phyloP scores from a whole-genome alignment of 495 filamentous ascomycete genomes.

The Emericellopsis terricola region DNA sequence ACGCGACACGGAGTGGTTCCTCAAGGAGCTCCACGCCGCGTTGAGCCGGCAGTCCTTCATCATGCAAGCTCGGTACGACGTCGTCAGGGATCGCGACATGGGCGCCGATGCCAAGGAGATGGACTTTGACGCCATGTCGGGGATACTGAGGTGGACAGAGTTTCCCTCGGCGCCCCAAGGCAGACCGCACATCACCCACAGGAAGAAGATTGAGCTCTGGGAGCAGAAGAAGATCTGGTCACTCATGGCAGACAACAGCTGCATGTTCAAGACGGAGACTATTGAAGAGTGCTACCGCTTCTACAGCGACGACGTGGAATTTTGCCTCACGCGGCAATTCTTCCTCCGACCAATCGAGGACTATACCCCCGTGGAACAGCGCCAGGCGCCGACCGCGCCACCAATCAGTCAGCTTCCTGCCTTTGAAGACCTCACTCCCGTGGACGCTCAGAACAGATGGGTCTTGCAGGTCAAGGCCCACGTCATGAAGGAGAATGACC shows the following conservation, averaged over 20 bases:
- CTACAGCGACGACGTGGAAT: constrained; percentile 22
- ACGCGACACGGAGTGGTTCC: constrained; percentile 9
- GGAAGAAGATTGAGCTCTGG: constrained; percentile 21
- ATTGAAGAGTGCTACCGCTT: constrained; percentile 26
- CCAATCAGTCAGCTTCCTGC: constrained; percentile 5
- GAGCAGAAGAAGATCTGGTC: constrained; percentile 9
- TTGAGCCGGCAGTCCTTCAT: constrained; percentile 20
- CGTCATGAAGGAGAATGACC: constrained; percentile 18
- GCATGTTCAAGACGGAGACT: constrained; percentile 15
- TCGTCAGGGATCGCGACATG: constrained; percentile 16
- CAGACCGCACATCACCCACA: constrained; percentile 15
- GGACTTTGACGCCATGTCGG: constrained; percentile 9
- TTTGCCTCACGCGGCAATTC: constrained; percentile 17
- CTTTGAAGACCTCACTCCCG: constrained; percentile 7
- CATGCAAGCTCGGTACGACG: constrained; percentile 18
- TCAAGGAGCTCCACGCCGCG: constrained; percentile 22
- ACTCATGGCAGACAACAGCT: constrained; percentile 16
- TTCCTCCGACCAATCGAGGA: constrained; percentile 2
- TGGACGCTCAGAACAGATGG: constrained; percentile 18
- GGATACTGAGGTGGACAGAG: constrained; percentile 21
- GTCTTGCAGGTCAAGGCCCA: constrained; percentile 20
- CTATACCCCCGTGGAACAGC: constrained; percentile 3
- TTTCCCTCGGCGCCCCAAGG: constrained; percentile 18
- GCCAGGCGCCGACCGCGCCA: background rate
- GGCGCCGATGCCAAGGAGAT: constrained; percentile 5